These are phyloP conservation scores for Nothopassalora personata DNA, from an alignment of 2,329 filamentous ascomycete species.

Conservation along the genomic window DNA sequence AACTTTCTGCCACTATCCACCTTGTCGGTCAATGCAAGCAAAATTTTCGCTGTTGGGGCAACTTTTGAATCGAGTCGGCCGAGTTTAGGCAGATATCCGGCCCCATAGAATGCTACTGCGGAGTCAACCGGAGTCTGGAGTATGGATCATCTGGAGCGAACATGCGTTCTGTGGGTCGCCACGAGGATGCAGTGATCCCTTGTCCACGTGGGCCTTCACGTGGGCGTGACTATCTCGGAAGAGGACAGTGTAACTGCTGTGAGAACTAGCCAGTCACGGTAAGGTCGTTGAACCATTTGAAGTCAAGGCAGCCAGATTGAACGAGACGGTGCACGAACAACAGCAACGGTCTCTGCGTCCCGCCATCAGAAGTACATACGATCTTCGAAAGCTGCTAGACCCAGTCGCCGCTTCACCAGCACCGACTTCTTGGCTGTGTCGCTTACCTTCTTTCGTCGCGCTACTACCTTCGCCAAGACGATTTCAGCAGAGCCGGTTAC, in stretches of 20 bases:
- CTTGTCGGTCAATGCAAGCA: not conserved
- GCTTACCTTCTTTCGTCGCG: constrained; percentile 6
- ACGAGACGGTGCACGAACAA: not conserved
- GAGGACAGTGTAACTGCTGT: not conserved
- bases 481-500: constrained; percentile 8
- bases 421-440: not conserved
- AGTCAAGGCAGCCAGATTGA: not conserved
- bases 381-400: not conserved
- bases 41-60: not conserved
- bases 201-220: not conserved
- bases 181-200: constrained; percentile 2
- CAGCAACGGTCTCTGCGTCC: not conserved
- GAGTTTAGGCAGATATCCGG: not conserved
- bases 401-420: not conserved
- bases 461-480: constrained; percentile 9
- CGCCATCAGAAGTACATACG: not conserved
- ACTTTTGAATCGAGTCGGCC: not conserved
- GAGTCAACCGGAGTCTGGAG: not conserved
- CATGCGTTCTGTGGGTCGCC: not conserved
- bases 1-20: not conserved
- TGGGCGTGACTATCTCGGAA: not conserved
- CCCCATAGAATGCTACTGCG: not conserved
- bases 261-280: not conserved
- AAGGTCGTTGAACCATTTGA: not conserved
- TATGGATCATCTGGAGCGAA: constrained; percentile 3